Evolutionary conservation across 371 early-diverging fungal genomes (phyloP).

Genomic region (Cokeromyces recurvatus): DNA sequence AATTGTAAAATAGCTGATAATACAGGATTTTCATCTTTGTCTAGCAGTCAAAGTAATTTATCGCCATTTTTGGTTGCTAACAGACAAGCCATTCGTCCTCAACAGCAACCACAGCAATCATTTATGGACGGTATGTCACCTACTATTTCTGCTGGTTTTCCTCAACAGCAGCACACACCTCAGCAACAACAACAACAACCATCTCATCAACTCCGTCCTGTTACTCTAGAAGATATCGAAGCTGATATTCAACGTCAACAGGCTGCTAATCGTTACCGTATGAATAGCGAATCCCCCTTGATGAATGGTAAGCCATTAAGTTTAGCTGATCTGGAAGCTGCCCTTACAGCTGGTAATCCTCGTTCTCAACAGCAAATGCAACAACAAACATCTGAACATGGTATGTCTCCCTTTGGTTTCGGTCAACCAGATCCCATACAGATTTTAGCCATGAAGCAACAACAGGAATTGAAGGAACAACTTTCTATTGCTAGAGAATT

Average conservation of each 20-base stretch:
- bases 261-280: conserved; percentile 15
- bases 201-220: conserved; percentile 23
- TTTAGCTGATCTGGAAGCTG: conserved; percentile 69
- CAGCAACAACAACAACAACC: conserved; percentile 26
- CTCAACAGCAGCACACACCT: conserved; percentile 13
- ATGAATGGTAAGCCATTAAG: conserved; percentile 41
- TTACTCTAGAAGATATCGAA: conserved; percentile 54
- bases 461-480: conserved; percentile 24
- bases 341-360: conserved; percentile 47
- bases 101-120: conserved; percentile 23
- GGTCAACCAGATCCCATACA: conserved; percentile 26
- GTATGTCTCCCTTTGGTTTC: conserved; percentile 14
- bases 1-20: conserved; percentile 7
- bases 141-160: conserved; percentile 15
- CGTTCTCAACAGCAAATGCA: not conserved
- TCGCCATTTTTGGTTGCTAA: conserved; percentile 20
- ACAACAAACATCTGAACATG: conserved; percentile 1
- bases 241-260: conserved; percentile 48
- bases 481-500: conserved; percentile 32
- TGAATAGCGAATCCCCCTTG: conserved; percentile 18
- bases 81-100: conserved; percentile 13
- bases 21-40: conserved; percentile 15
- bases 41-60: conserved; percentile 9
- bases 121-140: conserved; percentile 18
- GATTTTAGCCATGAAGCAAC: conserved; percentile 24